phyloP scores from a whole-genome alignment of 805 yeast species.

The Zygoascus tannicola region DNA sequence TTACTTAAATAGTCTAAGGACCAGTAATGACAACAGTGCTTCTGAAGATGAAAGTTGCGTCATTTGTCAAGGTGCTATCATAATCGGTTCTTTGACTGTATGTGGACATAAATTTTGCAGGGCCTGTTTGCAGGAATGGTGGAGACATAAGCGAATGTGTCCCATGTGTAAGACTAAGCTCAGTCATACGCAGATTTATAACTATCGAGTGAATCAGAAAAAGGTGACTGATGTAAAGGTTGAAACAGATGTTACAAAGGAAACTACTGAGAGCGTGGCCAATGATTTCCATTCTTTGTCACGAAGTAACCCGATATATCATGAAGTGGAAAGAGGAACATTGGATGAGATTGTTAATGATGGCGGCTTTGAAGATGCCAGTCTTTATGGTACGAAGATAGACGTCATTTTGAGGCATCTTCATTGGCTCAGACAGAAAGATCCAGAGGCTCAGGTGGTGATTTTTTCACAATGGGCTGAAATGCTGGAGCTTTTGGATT shows the following conservation, averaged over 20 bases:
- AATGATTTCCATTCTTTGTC: not conserved
- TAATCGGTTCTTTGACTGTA: constrained; percentile 68
- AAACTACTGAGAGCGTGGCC: not conserved
- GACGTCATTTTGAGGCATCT: constrained; percentile 73
- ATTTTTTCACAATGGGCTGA: constrained; percentile 86
- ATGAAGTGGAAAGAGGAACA: constrained; percentile 17
- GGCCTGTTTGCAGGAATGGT: constrained; percentile 73
- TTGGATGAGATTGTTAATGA: constrained; percentile 30
- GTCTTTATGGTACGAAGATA: constrained; percentile 68
- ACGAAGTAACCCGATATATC: constrained; percentile 18
- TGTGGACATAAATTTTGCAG: constrained; percentile 93
- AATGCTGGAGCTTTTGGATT: constrained; percentile 54
- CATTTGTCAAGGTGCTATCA: constrained; percentile 65
- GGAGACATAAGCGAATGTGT: constrained; percentile 46
- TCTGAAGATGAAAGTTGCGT: constrained; percentile 50
- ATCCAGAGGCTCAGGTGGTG: constrained; percentile 65
- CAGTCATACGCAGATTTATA: constrained; percentile 46
- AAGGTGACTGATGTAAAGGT: constrained; percentile 30
- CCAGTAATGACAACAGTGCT: constrained; percentile 14
- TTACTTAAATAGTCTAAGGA: constrained; percentile 40
- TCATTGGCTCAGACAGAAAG: constrained; percentile 48
- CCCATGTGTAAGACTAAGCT: constrained; percentile 70
- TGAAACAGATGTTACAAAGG: constrained; percentile 14
- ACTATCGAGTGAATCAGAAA: constrained; percentile 45
- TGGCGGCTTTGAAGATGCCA: not conserved